Evolutionary conservation across 2,329 filamentous ascomycete species (phyloP), one percentile per base, ranked within the genome.

Genomic region (Penicillium sp.): DNA sequence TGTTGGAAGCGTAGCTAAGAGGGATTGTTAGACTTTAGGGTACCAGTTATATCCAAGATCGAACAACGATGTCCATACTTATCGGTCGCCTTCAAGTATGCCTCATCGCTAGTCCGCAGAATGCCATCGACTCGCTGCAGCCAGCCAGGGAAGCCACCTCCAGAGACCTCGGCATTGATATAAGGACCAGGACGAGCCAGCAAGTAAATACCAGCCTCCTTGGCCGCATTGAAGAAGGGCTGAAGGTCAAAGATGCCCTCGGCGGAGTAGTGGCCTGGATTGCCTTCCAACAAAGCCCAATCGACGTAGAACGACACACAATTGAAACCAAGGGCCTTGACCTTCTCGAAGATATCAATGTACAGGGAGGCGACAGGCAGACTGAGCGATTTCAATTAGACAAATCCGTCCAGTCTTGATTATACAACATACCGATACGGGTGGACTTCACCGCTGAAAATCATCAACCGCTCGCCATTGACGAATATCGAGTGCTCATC

Each of bases 131-230:
- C 79, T 13, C 90, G 83, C 72, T 91, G 88, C 15, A 93, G 74
- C 91, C 91, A 95, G 1, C 91, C 91, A 0, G 92, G 91, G 63
- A 91, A 93, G 0, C 91, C 91, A 58, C 92, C 92, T 0, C 91
- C 91, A 6, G 86, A 87, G 0, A 82, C 86, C 74, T 95, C 91
- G 0, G 91, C 91, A 70, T 94, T 92, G 79, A 93, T 92, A 55
- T 92, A 92, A 0, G 89, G 89, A 0, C 90, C 88, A 0, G 89
- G 88, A 0, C 86, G 80, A 51, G 91, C 91, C 59, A 95, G 83
- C 0, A 96, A 82, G 69, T 92, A 96, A 50, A 96, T 86, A 0
- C 91, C 91, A 7, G 90, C 88, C 64, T 90, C 78, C 22, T 83
- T 81, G 0, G 92, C 91, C 4, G 90, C 91, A 5, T 90, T 86